Percentiles rank a stretch among this genome's conserved stretches.
These are phyloP conservation scores for Pseudocercospora macadamiae DNA, from an alignment of 2,329 filamentous ascomycete species.

Conservation along the genomic window DNA sequence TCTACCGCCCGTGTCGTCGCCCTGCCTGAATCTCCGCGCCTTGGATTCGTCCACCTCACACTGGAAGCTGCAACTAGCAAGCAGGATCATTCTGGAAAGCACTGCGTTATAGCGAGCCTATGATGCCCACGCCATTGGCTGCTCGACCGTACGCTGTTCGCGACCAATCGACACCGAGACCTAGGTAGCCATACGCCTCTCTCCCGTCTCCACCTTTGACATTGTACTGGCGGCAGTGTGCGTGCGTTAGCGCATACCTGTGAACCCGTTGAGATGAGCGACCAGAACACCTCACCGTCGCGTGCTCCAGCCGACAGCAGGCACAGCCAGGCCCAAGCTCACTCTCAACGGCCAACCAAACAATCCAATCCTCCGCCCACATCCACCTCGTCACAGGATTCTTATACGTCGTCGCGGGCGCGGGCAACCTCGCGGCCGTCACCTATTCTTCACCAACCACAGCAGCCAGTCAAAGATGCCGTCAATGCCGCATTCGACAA, in stretches of 20 bases:
- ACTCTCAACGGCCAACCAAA: background rate
- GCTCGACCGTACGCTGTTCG: background rate
- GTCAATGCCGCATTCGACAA: slow-evolving; percentile 60
- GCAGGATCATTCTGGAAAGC: background rate
- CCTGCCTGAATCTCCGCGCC: background rate
- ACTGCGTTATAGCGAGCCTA: slow-evolving; percentile 1
- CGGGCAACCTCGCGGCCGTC: slow-evolving; percentile 19
- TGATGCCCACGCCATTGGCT: slow-evolving; percentile 17
- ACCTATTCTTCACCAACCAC: slow-evolving; percentile 30
- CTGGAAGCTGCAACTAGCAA: background rate
- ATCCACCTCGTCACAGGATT: slow-evolving; percentile 12
- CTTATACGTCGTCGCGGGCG: slow-evolving; percentile 20
- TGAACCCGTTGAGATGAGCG: slow-evolving; percentile 15
- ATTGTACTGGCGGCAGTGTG: slow-evolving; percentile 5
- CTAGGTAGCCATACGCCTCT: background rate
- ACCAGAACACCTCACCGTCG: slow-evolving; percentile 13
- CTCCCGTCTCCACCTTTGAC: background rate
- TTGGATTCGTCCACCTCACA: background rate
- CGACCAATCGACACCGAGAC: slow-evolving; percentile 11
- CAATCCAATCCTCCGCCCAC: slow-evolving; percentile 11
- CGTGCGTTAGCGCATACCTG: slow-evolving; percentile 9
- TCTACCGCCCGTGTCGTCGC: background rate
- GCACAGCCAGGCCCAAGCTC: background rate
- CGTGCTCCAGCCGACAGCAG: background rate
- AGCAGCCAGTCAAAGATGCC: slow-evolving; percentile 58